These are phyloP conservation scores for Avena insularis DNA, from an alignment of 176 grass and related monocot genomes.

Conservation along the genomic window DNA sequence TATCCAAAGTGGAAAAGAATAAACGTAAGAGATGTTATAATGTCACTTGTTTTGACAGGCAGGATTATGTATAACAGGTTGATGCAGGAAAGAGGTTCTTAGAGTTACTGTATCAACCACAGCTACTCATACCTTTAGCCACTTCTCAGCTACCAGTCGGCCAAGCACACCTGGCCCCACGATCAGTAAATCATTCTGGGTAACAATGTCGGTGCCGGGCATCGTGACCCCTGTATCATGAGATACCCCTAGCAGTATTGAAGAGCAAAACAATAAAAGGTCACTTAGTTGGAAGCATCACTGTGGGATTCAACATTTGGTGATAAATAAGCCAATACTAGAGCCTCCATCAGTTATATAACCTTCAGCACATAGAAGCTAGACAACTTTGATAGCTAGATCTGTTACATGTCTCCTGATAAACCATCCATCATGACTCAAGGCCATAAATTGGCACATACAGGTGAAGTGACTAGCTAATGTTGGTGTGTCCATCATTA, in stretches of 20 bases:
- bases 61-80: background rate
- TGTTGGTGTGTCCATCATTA: background rate
- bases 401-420: background rate
- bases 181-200: conserved; percentile 77
- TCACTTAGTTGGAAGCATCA: background rate
- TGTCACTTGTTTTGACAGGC: background rate
- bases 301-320: background rate
- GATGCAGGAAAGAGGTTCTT: background rate
- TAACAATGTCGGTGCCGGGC: conserved; percentile 40
- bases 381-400: background rate
- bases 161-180: conserved; percentile 92
- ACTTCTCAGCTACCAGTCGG: conserved; percentile 75
- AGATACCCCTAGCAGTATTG: conserved; percentile 35
- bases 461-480: background rate
- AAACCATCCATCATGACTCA: background rate
- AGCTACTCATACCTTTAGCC: conserved; percentile 62
- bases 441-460: background rate
- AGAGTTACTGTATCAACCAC: background rate
- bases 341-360: background rate
- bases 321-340: background rate
- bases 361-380: background rate
- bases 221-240: conserved; percentile 38
- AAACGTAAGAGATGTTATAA: background rate
- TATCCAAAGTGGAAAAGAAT: background rate
- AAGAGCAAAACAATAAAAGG: background rate